Conservation (phyloP, 306 rosid genomes). For the Prunus dulcis region DNA sequence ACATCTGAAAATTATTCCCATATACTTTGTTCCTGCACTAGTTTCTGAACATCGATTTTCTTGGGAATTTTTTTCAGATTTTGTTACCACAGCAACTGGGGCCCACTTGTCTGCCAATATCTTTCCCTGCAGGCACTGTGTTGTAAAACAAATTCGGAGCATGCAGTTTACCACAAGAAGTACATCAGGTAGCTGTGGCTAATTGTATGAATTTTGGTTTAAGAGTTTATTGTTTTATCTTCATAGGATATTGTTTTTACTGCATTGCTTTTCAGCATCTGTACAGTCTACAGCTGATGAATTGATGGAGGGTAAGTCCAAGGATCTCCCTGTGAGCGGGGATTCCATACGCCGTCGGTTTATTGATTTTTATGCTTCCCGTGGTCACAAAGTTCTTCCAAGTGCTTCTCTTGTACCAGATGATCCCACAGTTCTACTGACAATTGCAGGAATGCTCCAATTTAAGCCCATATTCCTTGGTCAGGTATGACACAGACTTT, state of each 20-base stretch:
- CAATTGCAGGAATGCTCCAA: slow-evolving; percentile 99
- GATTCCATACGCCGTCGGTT: slow-evolving; percentile 69
- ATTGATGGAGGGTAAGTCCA: slow-evolving; percentile 29
- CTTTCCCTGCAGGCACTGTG: slow-evolving; percentile 15
- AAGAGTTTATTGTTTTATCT: slow-evolving; percentile 15
- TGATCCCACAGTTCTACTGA: slow-evolving; percentile 85
- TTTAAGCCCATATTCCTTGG: slow-evolving; percentile 92
- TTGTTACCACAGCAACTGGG: slow-evolving; percentile 22
- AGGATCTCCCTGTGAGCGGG: slow-evolving; percentile 50
- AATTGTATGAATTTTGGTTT: slow-evolving; percentile 22
- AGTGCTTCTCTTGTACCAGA: slow-evolving; percentile 92
- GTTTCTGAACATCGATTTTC: slow-evolving; percentile 8
- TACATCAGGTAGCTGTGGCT: slow-evolving; percentile 39
- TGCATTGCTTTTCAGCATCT: slow-evolving; percentile 45
- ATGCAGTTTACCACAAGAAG: slow-evolving; percentile 33
- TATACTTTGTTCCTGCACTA: neutral
- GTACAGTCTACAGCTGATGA: slow-evolving; percentile 47
- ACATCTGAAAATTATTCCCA: no score
- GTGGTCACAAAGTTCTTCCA: slow-evolving; percentile 82
- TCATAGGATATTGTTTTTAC: slow-evolving; percentile 17
- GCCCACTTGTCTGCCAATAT: slow-evolving; percentile 26
- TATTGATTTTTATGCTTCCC: slow-evolving; percentile 71
- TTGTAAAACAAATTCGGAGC: slow-evolving; percentile 14
- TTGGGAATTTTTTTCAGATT: slow-evolving; percentile 26
- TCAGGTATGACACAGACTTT: slow-evolving; percentile 39